Base-by-base conservation (phyloP, 495 filamentous ascomycete genomes). In the Mycothermus thermophilus region DNA sequence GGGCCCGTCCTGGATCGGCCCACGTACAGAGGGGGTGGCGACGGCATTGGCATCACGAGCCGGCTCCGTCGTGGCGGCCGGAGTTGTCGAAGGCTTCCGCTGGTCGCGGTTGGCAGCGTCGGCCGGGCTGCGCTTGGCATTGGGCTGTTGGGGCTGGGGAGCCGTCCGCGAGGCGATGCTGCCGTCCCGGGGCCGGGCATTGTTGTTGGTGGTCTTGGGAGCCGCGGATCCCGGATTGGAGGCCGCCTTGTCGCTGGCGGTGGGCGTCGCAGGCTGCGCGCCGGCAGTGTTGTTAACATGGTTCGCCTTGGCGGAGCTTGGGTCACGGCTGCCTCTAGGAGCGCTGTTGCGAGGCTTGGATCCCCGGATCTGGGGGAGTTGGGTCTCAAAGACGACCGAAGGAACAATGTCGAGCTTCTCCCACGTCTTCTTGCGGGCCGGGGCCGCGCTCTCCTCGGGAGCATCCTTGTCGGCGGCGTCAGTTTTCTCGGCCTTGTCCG, bases 331-430 rank as follows among this genome's bases (percentile, higher is more conserved):
- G 27, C 69, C 73, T 37, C 79, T 69, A n/a, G n/a, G n/a, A 29
- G 67, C 52, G 23, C 67, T 69, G 40, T 63, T 63, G 39, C 69
- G 72, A 41, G 72, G 75, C 53, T 80, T 67, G 10, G 74, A 71
- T 28, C 67, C 69, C 38, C 65, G 61, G 30, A 30, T 17, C 15
- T 57, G 56, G 5, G 83, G 82, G 23, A 92, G 49, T 5, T 75
- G 80, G 0, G 85, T 93, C 51, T 77, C 77, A 56, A 88, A 93
- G n/a, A 78, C 71, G 16, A 85, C 79, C 27, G 66, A 77, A 2
- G 81, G 86, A 1, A 77, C 77, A 46, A 83, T 81, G 23, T 72
- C 71, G 8, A 93, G 66, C 11, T 69, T 64, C 19, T 69, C 72
- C 82, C 82, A 82, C 38, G 75, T 77, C 60, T 80, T 69, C 58